Conservation (phyloP, 1,284 basidiomycete genomes). For the Pseudozyma tsukubaensis region DNA sequence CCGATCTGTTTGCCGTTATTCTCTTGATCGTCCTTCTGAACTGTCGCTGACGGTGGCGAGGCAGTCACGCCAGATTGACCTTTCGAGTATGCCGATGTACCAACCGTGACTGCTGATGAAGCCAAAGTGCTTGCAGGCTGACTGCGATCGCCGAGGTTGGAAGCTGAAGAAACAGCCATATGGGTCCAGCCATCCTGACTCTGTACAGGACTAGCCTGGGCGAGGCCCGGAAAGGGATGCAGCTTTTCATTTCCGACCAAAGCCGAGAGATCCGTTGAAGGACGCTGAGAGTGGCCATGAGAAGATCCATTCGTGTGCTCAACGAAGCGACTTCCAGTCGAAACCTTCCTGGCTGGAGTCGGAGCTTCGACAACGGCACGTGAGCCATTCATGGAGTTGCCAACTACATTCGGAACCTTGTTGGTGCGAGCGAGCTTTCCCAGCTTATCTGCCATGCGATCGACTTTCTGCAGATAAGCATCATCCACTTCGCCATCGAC, state of each 20-base stretch:
- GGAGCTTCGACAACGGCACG: background rate
- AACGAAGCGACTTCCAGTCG: constrained; percentile 23
- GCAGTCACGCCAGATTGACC: constrained; percentile 3
- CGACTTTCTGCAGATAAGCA: constrained; percentile 40
- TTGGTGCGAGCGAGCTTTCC: constrained; percentile 35
- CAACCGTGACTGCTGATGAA: background rate
- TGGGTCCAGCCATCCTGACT: constrained; percentile 25
- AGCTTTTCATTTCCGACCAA: constrained; percentile 50
- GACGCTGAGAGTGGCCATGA: constrained; percentile 21
- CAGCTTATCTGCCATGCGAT: constrained; percentile 49
- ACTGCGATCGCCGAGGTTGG: background rate
- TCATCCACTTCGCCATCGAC: constrained; percentile 46
- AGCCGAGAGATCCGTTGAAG: constrained; percentile 28
- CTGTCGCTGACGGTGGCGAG: constrained; percentile 2
- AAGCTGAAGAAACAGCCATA: constrained; percentile 15
- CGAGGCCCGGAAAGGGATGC: constrained; percentile 52
- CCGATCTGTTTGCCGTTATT: constrained; percentile 31
- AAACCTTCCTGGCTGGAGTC: background rate
- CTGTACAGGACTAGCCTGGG: constrained; percentile 27
- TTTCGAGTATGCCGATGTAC: background rate
- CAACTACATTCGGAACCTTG: background rate
- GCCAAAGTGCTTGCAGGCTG: too few relatives aligned
- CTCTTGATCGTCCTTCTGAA: constrained; percentile 13
- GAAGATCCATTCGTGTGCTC: constrained; percentile 20
- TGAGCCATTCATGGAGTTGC: background rate